A percentile compares a stretch with the other conserved stretches of the same genome.
phyloP scores from a whole-genome alignment of 2,329 filamentous ascomycete species.

The Pseudocercospora pini-densiflorae region DNA sequence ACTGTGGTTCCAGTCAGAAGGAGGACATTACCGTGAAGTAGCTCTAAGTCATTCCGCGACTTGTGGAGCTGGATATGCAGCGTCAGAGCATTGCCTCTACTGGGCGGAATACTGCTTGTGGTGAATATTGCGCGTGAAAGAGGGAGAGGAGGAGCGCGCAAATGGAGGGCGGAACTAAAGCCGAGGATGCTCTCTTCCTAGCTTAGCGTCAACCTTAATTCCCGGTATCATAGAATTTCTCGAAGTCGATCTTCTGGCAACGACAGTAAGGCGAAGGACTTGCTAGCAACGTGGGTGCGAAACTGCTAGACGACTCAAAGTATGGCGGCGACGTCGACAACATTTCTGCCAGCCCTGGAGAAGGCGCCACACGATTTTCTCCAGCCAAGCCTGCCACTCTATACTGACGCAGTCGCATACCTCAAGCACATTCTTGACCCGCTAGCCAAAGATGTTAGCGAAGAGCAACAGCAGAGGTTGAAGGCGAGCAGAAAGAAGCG shows the following conservation, averaged over 20 bases:
- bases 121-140: not conserved
- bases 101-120: slow-evolving; percentile 1
- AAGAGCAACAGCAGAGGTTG: slow-evolving; percentile 71
- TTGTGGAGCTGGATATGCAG: not conserved
- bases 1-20: slow-evolving; percentile 3
- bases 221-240: slow-evolving; percentile 7
- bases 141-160: not conserved
- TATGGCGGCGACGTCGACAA: slow-evolving; percentile 27
- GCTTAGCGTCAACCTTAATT: not conserved
- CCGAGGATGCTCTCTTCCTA: not conserved
- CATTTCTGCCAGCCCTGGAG: slow-evolving; percentile 30
- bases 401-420: slow-evolving; percentile 71
- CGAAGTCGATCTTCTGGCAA: slow-evolving; percentile 8
- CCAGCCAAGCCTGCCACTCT: slow-evolving; percentile 69
- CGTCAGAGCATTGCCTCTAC: not conserved
- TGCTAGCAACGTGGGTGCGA: not conserved
- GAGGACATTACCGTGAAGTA: not conserved
- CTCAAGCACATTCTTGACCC: slow-evolving; percentile 82
- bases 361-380: slow-evolving; percentile 70
- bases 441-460: slow-evolving; percentile 73
- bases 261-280: not conserved
- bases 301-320: not conserved
- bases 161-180: not conserved
- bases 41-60: not conserved
- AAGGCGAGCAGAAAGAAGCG: slow-evolving; percentile 74